phyloP scores from a whole-genome alignment of 2,329 filamentous ascomycete genomes.

The Aspergillus pseudotamarii region DNA sequence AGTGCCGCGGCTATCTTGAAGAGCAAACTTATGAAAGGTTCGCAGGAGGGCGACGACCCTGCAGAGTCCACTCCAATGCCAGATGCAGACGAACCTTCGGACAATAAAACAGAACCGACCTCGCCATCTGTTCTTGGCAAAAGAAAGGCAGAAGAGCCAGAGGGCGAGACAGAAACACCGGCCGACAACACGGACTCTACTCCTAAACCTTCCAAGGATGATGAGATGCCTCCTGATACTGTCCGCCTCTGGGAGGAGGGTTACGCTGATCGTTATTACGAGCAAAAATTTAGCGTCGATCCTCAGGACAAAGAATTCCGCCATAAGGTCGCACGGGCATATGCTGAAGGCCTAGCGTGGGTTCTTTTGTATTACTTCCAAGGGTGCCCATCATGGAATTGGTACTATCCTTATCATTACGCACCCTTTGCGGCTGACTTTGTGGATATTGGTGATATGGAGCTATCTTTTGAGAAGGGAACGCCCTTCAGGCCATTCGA shows the following conservation, averaged over 20 bases:
- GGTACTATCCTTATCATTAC: constrained; percentile 99
- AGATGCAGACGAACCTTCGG: constrained; percentile 30
- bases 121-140: constrained; percentile 42
- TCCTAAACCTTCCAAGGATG: constrained; percentile 53
- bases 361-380: constrained; percentile 97
- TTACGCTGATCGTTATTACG: constrained; percentile 93
- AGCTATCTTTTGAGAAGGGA: constrained; percentile 81
- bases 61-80: constrained; percentile 29
- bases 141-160: constrained; percentile 72
- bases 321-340: constrained; percentile 83
- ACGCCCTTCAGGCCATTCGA: constrained; percentile 89
- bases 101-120: constrained; percentile 29
- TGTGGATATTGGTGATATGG: constrained; percentile 75
- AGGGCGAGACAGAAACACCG: constrained; percentile 56
- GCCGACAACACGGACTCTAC: constrained; percentile 45
- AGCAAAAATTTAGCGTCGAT: constrained; percentile 89
- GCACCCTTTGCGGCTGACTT: constrained; percentile 97
- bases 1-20: constrained; percentile 89
- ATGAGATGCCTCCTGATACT: constrained; percentile 73
- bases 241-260: constrained; percentile 94
- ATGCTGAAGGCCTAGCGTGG: constrained; percentile 94
- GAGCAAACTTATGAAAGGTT: constrained; percentile 66
- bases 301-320: constrained; percentile 83
- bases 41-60: constrained; percentile 22
- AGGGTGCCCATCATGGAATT: constrained; percentile 97